Conservation (phyloP, 306 rosid genomes). For the Datisca glomerata region DNA sequence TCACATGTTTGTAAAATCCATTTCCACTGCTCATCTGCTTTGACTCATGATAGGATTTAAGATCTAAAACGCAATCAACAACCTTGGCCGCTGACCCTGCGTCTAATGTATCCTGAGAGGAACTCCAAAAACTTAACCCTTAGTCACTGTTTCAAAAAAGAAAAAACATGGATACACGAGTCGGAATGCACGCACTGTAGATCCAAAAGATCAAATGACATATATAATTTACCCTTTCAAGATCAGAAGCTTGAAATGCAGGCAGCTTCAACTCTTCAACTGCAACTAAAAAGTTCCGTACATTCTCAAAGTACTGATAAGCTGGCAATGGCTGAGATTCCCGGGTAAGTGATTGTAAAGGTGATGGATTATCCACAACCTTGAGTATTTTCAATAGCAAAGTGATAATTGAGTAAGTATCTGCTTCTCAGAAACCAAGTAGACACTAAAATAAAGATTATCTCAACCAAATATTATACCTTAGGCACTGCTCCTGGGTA, state of each 20-base stretch:
- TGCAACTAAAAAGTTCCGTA: slow-evolving; percentile 73
- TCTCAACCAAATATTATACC: slow-evolving; percentile 29
- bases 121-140: not conserved
- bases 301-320: slow-evolving; percentile 90
- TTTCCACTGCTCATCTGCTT: slow-evolving; percentile 39
- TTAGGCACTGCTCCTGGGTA: slow-evolving; percentile 76
- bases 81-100: slow-evolving; percentile 57
- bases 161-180: too few species aligned
- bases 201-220: slow-evolving; percentile 9
- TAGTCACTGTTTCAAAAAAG: too few species aligned
- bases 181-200: too few species aligned
- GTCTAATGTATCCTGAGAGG: slow-evolving; percentile 57
- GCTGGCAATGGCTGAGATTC: slow-evolving; percentile 86
- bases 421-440: too few species aligned
- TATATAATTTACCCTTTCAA: slow-evolving; percentile 52
- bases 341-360: slow-evolving; percentile 34
- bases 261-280: slow-evolving; percentile 61
- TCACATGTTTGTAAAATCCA: slow-evolving; percentile 34
- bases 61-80: slow-evolving; percentile 76
- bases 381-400: slow-evolving; percentile 14
- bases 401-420: too few species aligned
- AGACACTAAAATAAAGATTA: too few species aligned
- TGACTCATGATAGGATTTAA: slow-evolving; percentile 56
- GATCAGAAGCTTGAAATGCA: slow-evolving; percentile 89
- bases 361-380: slow-evolving; percentile 75